Evolutionary conservation across 805 yeast species (phyloP), one percentile per base, ranked within the genome.

Genomic region (Monosporozyma aquatica): DNA sequence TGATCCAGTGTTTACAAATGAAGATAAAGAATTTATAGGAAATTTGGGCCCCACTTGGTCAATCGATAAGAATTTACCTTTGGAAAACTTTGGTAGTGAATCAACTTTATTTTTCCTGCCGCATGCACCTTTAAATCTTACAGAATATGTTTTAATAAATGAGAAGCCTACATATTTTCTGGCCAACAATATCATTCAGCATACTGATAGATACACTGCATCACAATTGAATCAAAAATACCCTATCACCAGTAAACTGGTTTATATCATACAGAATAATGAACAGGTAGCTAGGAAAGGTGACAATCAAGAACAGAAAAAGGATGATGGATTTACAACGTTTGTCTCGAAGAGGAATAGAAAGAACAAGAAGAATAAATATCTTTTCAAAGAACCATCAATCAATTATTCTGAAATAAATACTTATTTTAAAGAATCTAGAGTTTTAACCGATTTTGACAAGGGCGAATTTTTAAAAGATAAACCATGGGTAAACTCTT

Each of bases 71-170:
- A 29, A 25, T 14, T 10, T 42, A 15, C 36, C 39, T 3, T 27
- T 43, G 2, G 55, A 56, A 2, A 54, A 56, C 44, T 51, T 48
- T 5, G 47, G 54, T 18, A 37, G 42, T 13, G 38, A 42, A 8
- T 34, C 47, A 1, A 63, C 69, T 0, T 59, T 84, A 2, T 81
- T 66, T 56, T 83, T 75, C 53, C 66, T 84, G 37, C 94, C 94
- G 0, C 95, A 84, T 62, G 90, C 89, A 0, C 85, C 87, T 1
- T 59, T 80, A 30, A 66, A 58, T 14, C 52, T 78, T 14, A 73
- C 80, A 1, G 70, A 75, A 32, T n/a, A 21, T 1, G 47, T 77
- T 1, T 40, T 76, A 10, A 33, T 34, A 2, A 27, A 35, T 0
- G 56, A 62, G 18, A 22, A 54, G 26, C 76, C 81, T 2, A 41